Base-by-base conservation (phyloP, 257 asterid species). In the Solanum medicagineum region DNA sequence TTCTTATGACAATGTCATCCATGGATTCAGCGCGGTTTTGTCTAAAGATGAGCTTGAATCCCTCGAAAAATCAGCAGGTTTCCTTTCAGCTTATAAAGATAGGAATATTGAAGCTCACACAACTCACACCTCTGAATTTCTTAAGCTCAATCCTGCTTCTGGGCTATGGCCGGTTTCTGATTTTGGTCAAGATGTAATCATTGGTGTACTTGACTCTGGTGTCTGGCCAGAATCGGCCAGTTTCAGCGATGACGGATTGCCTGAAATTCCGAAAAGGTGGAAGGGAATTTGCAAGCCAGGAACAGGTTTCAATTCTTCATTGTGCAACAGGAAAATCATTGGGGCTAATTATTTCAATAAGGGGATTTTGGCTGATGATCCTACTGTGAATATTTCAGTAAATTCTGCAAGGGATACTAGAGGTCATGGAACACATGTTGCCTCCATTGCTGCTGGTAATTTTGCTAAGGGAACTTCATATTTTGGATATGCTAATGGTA, bases 321-420 rank as follows among this genome's bases (percentile, higher is more conserved):
- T 88, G 80, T 88, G 90, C 51, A 88, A 88, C 80, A 57, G 56
- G 63, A 88, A 88, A 44, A 88, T 88, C 57, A 54, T 88, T 13
- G 88, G 88, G 4, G 88, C 88, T 2, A 80, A 86, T 59, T 83
- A 40, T 73, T 88, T 88, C 83, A 88, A 83, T 16, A 88, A 75
- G 56, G 90, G 85, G 1, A 11, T 88, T 53, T 2, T 66, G 32
- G 87, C 90, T 85, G 6, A 13, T 4, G 56, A 85, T 77, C 90
- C 88, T 29, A 29, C 22, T n/a, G 55, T 42, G 10, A 79, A 68
- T 40, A 65, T 88, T n/a, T 83, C 81, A 1, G 86, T 88, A 88
- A 83, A 88, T 36, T 85, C 90, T 9, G 79, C 88, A 0, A 83
- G 88, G 10, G 86, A 86, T 12, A 71, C 65, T 57, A 4, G 8